Evolutionary conservation across 768 basidiomycete species (phyloP).

Genomic region (Cyathus striatus): DNA sequence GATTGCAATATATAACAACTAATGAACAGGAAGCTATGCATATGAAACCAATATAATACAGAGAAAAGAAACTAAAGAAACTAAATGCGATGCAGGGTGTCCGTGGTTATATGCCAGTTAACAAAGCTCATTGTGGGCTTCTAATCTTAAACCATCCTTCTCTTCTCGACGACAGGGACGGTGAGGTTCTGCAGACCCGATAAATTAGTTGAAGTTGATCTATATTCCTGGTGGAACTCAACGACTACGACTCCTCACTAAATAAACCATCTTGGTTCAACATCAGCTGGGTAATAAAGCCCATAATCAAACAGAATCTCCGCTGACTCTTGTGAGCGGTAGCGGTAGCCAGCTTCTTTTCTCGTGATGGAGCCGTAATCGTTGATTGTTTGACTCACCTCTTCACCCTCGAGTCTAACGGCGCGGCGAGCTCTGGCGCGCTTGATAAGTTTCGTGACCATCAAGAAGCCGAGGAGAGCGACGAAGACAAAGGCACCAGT

Average conservation of each 20-base stretch:
- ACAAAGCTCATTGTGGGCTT: no score
- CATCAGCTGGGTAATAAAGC: no score
- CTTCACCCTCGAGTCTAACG: conserved; percentile 39
- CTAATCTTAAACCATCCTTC: conserved; percentile 14
- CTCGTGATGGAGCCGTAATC: conserved; percentile 32
- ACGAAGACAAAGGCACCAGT: conserved; percentile 31
- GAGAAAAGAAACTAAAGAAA: no score
- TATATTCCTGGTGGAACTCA: neutral
- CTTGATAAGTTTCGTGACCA: conserved; percentile 30
- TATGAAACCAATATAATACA: no score
- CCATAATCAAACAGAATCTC: no score
- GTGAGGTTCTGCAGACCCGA: conserved; percentile 11
- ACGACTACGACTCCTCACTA: conserved; percentile 7
- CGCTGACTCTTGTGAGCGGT: no score
- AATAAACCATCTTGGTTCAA: conserved; percentile 31
- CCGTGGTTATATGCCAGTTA: no score
- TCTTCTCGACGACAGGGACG: conserved; percentile 13
- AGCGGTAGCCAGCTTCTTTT: conserved; percentile 6
- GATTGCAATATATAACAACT: no score
- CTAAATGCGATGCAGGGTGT: no score
- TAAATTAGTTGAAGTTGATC: conserved; percentile 6
- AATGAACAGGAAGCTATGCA: no score
- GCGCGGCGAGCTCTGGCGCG: conserved; percentile 33
- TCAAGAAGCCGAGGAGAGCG: conserved; percentile 31
- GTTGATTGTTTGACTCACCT: conserved; percentile 40